These are phyloP conservation scores for Pythium diclinum DNA, from an alignment of 352 stramenopile species.

Conservation along the genomic window DNA sequence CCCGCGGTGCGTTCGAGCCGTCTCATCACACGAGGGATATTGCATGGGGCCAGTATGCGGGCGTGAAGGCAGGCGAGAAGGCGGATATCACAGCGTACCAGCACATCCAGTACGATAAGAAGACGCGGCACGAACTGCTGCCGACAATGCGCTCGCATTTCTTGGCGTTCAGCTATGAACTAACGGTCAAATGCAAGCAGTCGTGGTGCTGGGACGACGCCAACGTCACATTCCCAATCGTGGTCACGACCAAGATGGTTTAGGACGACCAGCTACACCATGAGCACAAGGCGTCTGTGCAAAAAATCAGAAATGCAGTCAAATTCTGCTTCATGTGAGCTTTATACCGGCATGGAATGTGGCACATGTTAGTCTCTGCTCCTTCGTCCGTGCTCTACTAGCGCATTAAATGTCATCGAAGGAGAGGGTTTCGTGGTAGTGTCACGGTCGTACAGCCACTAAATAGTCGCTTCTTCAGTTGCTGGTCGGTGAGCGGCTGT, in stretches of 20 bases:
- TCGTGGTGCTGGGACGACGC: conserved; percentile 12
- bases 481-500: too few relatives aligned
- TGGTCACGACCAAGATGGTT: conserved; percentile 7
- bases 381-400: too few relatives aligned
- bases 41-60: background rate
- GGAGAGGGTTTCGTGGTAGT: too few relatives aligned
- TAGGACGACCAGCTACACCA: background rate
- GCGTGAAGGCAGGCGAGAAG: background rate
- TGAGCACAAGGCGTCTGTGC: too few relatives aligned
- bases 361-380: too few relatives aligned
- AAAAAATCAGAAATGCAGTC: too few relatives aligned
- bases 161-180: conserved; percentile 6
- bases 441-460: too few relatives aligned
- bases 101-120: background rate
- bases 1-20: background rate
- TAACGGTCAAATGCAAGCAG: conserved; percentile 8
- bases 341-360: too few relatives aligned
- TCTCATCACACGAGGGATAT: background rate
- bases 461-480: too few relatives aligned
- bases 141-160: conserved; percentile 14
- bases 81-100: background rate
- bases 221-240: conserved; percentile 6
- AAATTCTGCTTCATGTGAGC: too few relatives aligned
- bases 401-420: too few relatives aligned
- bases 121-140: conserved; percentile 3